Base-by-base conservation (phyloP, 768 basidiomycete species). In the Rhizopogon rudus region DNA sequence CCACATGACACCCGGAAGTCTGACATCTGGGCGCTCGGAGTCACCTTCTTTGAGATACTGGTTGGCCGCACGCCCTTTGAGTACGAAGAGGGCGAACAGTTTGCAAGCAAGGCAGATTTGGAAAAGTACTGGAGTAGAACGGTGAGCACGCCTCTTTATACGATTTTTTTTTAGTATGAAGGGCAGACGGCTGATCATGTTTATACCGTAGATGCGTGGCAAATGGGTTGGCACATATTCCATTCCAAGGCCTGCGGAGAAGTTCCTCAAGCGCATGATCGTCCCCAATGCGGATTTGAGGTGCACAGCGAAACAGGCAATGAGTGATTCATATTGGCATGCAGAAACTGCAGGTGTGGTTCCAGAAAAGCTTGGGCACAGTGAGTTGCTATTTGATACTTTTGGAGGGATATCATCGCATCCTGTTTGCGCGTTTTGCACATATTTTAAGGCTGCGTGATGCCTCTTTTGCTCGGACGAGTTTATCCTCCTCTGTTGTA, bases 11-110 rank as follows among this genome's bases (percentile, higher is more conserved):
- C 96, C 45, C 86, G 96, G 44, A 90, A 93, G 71, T 88, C 90
- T 0, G 96, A 89, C 59, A 75, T 92, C 44, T 91, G 88, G 86
- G 84, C 88, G n/a, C 82, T 91, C 3, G 88, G 87, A 45, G 75
- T 96, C 28, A 92, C 95, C 0, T 90, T 98, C 68, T 99, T 97
- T 67, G 96, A 99, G 70, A 90, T 99, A 57, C 80, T 98, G 33
- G 75, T 87, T 22, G 95, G 95, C 1, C 81, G 96, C 9, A 98
- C 96, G 2, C 94, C 95, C 2, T 98, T 98, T 64, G 90, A 94
- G 67, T 67, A 88, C 59, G 79, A 81, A 40, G 89, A 91, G 60
- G 83, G 84, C 6, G 91, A 95, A 64, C 79, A 87, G 57, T 87
- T 94, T 60, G 73, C 78, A 7, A 87, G 84, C 13, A 85, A 87